Evolutionary conservation across 768 basidiomycete species (phyloP).

Genomic region (Boletus patriciae): DNA sequence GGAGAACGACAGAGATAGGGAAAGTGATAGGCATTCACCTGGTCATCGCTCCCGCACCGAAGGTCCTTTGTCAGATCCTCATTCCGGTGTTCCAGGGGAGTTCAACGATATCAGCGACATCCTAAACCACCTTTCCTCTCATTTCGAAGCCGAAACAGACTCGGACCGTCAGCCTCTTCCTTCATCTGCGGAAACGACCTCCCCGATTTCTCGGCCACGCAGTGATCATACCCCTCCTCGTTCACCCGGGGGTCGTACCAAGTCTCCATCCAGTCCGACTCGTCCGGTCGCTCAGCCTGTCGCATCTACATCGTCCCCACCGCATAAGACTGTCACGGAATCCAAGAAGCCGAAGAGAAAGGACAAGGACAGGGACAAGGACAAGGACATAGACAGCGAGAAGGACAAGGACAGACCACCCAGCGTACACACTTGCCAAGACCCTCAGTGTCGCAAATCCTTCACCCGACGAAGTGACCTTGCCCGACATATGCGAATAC

Average conservation of each 20-base stretch:
- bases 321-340: slow-evolving; percentile 25
- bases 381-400: slow-evolving; percentile 29
- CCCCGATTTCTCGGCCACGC: slow-evolving; percentile 33
- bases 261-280: slow-evolving; percentile 40
- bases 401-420: slow-evolving; percentile 47
- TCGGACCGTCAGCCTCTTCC: slow-evolving; percentile 42
- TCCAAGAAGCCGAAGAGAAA: slow-evolving; percentile 29
- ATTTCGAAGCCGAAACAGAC: slow-evolving; percentile 61
- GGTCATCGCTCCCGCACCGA: slow-evolving; percentile 22
- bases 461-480: slow-evolving; percentile 86
- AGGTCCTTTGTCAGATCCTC: slow-evolving; percentile 40
- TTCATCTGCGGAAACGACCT: slow-evolving; percentile 31
- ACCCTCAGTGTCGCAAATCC: slow-evolving; percentile 72
- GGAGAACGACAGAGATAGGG: slow-evolving; percentile 39
- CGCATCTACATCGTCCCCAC: slow-evolving; percentile 52
- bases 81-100: slow-evolving; percentile 53
- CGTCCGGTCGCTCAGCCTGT: slow-evolving; percentile 39
- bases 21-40: slow-evolving; percentile 41
- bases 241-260: slow-evolving; percentile 25
- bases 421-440: slow-evolving; percentile 63
- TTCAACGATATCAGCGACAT: slow-evolving; percentile 78
- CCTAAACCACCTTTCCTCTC: slow-evolving; percentile 67
- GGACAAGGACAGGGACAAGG: slow-evolving; percentile 33
- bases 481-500: slow-evolving; percentile 83
- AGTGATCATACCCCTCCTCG: slow-evolving; percentile 20